A percentile compares a stretch with the other conserved stretches of the same genome.
Conservation (phyloP, 495 filamentous ascomycete species). For the Tirmania nivea region DNA sequence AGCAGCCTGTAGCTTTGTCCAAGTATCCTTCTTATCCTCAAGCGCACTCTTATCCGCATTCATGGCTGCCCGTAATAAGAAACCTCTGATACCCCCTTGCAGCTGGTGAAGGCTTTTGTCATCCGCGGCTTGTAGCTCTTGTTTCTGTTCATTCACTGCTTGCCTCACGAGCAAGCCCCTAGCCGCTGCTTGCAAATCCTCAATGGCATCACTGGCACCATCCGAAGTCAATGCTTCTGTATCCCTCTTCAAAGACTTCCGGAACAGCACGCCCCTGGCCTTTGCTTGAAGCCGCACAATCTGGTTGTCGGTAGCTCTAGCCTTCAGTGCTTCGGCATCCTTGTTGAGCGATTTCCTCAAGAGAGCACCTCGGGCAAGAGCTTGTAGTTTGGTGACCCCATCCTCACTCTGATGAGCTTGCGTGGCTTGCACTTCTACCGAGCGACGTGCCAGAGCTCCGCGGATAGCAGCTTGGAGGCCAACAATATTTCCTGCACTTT, state of each 20-base stretch:
- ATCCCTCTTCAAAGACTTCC: conserved; percentile 23
- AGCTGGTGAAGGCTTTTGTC: conserved; percentile 11
- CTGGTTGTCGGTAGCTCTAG: conserved; percentile 15
- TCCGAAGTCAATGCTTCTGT: conserved; percentile 12
- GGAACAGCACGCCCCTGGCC: conserved; percentile 24
- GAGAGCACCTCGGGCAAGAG: conserved; percentile 24
- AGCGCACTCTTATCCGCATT: conserved; percentile 23
- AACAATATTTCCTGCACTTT: conserved; percentile 24
- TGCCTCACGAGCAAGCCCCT: conserved; percentile 29
- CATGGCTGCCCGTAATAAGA: conserved; percentile 25
- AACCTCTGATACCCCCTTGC: conserved; percentile 33
- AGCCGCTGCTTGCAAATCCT: conserved; percentile 28
- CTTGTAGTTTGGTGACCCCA: conserved; percentile 19
- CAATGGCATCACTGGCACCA: conserved; percentile 4
- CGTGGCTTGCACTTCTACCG: conserved; percentile 19
- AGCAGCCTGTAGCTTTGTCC: conserved; percentile 30
- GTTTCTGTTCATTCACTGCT: conserved; percentile 19
- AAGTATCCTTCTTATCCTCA: conserved; percentile 21
- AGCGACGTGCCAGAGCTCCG: conserved; percentile 21
- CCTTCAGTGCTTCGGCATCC: background rate
- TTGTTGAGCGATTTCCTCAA: conserved; percentile 22
- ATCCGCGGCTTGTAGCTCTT: conserved; percentile 18
- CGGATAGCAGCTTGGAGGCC: conserved; percentile 12
- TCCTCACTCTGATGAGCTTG: conserved; percentile 19
- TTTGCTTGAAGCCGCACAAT: conserved; percentile 14